phyloP scores from a whole-genome alignment of 2,329 filamentous ascomycete species.

The Lasiodiplodia theobromae region DNA sequence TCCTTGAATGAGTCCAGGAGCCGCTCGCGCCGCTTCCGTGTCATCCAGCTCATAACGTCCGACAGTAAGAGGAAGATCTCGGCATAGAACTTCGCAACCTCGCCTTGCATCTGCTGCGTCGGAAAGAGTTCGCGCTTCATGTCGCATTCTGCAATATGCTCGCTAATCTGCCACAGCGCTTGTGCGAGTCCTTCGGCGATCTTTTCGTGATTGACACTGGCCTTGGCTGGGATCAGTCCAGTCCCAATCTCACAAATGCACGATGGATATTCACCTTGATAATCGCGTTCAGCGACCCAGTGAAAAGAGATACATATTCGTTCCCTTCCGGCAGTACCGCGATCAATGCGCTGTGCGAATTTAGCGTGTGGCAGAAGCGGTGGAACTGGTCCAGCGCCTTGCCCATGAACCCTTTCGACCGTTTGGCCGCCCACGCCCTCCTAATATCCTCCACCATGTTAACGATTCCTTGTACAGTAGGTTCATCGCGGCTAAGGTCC shows the following conservation, averaged over 20 bases:
- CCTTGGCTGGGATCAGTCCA: conserved; percentile 10
- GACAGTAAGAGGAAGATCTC: conserved; percentile 37
- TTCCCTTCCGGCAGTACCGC: conserved; percentile 34
- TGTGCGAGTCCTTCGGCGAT: conserved; percentile 34
- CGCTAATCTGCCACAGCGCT: conserved; percentile 35
- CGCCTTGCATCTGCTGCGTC: conserved; percentile 32
- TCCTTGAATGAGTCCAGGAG: conserved; percentile 35
- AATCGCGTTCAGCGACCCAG: conserved; percentile 31
- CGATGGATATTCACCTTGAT: conserved; percentile 22
- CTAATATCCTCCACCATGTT: conserved; percentile 31
- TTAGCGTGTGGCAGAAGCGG: conserved; percentile 31
- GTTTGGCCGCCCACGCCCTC: conserved; percentile 31
- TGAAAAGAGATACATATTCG: conserved; percentile 37
- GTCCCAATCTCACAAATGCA: background rate
- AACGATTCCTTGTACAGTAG: conserved; percentile 32
- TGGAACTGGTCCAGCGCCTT: conserved; percentile 32
- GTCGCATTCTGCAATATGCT: conserved; percentile 34
- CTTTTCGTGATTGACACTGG: conserved; percentile 37
- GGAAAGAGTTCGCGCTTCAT: conserved; percentile 32
- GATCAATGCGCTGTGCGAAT: conserved; percentile 34
- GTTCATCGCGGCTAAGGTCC: conserved; percentile 30
- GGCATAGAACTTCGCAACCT: conserved; percentile 35
- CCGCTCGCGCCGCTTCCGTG: conserved; percentile 31
- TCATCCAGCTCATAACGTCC: conserved; percentile 36
- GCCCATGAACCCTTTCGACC: conserved; percentile 30